Conservation (phyloP, 2,329 filamentous ascomycete genomes). For the Thermomyces lanuginosus region DNA sequence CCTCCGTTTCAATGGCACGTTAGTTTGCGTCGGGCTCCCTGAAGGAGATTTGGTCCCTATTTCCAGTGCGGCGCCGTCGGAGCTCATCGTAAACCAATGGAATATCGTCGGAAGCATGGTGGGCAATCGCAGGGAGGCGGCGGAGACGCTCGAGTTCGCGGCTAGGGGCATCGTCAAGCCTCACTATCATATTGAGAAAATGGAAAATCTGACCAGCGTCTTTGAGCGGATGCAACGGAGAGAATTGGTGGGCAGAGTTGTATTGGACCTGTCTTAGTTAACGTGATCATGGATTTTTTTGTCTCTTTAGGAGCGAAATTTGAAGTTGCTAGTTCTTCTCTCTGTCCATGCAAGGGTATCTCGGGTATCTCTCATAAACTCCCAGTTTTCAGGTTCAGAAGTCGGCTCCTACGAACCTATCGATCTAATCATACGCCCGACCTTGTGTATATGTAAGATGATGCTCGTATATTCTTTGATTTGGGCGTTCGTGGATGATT, state of each 20-base stretch:
- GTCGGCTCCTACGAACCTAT: no score
- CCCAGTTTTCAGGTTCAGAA: no score
- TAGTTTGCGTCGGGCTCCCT: conserved; percentile 38
- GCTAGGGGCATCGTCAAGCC: conserved; percentile 32
- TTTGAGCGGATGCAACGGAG: conserved; percentile 32
- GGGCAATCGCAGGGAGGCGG: conserved; percentile 35
- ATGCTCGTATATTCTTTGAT: no score
- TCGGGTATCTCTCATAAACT: no score
- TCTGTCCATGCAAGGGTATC: no score
- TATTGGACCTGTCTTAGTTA: conserved; percentile 26
- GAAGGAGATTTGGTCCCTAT: conserved; percentile 31
- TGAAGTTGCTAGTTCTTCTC: no score
- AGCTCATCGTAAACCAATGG: conserved; percentile 27
- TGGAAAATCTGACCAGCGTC: conserved; percentile 31
- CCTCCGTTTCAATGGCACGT: conserved; percentile 33
- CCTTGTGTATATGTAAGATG: no score
- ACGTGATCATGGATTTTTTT: not conserved
- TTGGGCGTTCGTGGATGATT: no score
- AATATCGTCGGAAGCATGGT: conserved; percentile 36
- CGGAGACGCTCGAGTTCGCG: conserved; percentile 34
- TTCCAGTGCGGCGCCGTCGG: conserved; percentile 26
- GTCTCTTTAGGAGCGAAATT: no score
- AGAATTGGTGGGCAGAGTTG: conserved; percentile 31
- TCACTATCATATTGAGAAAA: conserved; percentile 30
- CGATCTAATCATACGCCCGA: no score